These are phyloP conservation scores for Triticum urartu DNA, from an alignment of 176 grass and related monocot genomes.

Conservation along the genomic window DNA sequence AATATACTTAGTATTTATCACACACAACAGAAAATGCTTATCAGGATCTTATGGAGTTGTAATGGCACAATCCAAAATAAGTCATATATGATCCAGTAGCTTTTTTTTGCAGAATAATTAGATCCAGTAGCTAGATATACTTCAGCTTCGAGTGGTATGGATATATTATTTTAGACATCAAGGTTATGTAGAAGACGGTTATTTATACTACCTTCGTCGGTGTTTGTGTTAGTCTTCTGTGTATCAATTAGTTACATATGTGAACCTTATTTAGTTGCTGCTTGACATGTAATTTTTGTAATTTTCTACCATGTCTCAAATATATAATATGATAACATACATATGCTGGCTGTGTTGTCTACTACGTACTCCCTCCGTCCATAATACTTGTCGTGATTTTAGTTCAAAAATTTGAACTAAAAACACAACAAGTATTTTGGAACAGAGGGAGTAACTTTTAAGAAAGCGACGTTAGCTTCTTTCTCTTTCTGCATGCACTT, in stretches of 20 bases:
- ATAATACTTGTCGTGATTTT: no score
- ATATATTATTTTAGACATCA: no score
- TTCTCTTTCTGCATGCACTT: background rate
- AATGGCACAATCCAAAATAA: background rate
- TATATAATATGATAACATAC: background rate
- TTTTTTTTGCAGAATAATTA: background rate
- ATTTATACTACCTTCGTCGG: background rate
- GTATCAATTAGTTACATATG: background rate
- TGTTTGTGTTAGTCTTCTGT: background rate
- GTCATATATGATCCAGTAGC: background rate
- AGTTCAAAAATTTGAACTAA: no score
- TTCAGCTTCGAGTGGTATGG: background rate
- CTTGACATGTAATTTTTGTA: background rate
- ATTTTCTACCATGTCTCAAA: background rate
- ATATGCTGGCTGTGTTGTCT: background rate
- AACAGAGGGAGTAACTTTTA: background rate
- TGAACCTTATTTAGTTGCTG: background rate
- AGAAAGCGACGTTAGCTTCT: background rate
- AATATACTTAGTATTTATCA: background rate
- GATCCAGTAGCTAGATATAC: background rate
- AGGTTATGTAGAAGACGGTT: background rate
- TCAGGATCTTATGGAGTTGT: background rate
- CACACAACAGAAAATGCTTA: background rate
- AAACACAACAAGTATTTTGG: no score
- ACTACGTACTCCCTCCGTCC: background rate